These are phyloP conservation scores for Nicotiana noctiflora DNA, from an alignment of 257 asterid species.

Conservation along the genomic window DNA sequence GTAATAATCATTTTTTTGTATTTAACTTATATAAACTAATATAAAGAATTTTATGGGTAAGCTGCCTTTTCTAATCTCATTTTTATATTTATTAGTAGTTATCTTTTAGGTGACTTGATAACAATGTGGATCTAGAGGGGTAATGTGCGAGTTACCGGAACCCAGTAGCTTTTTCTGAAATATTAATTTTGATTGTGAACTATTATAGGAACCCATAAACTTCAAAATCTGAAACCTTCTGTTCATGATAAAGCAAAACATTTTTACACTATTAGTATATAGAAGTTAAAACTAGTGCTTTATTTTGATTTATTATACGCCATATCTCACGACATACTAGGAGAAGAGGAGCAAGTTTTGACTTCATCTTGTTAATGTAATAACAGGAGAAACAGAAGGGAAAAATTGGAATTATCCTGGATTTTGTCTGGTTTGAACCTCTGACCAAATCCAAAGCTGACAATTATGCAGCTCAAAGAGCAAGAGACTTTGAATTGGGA, in stretches of 20 bases:
- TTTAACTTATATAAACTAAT: background rate
- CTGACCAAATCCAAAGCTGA: slow-evolving; percentile 33
- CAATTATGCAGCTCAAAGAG: slow-evolving; percentile 77
- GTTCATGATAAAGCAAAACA: background rate
- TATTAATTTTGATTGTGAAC: no score
- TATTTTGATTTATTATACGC: background rate
- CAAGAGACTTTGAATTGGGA: slow-evolving; percentile 83
- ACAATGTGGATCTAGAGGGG: no score
- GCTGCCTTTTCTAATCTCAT: background rate
- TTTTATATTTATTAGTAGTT: background rate
- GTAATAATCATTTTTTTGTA: slow-evolving; percentile 14
- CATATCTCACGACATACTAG: background rate
- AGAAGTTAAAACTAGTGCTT: background rate
- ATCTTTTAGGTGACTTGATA: background rate
- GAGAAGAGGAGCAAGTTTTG: background rate
- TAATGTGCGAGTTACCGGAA: no score
- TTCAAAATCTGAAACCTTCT: no score
- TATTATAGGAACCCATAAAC: no score
- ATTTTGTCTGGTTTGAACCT: slow-evolving; percentile 61
- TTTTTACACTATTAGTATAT: background rate
- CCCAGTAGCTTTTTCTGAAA: no score
- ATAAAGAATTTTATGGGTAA: background rate
- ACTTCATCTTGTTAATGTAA: background rate
- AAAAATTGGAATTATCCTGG: slow-evolving; percentile 70
- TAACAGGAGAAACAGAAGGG: slow-evolving; percentile 72